These are phyloP conservation scores for Phytophthora kernoviae DNA, from an alignment of 352 stramenopile species.

Conservation along the genomic window DNA sequence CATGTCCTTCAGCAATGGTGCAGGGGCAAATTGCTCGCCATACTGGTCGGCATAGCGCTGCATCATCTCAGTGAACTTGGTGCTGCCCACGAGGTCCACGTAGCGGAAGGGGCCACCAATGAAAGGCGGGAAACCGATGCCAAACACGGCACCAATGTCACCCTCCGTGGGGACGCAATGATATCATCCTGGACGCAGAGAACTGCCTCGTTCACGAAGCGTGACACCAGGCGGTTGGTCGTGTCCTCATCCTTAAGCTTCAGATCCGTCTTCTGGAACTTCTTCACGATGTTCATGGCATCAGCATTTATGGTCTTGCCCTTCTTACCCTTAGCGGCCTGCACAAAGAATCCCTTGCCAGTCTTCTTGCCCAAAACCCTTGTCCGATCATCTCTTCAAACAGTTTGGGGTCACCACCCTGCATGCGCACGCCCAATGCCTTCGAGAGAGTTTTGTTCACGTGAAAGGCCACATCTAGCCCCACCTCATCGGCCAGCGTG, in stretches of 20 bases:
- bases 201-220: constrained; percentile 98
- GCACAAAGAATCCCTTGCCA: constrained; percentile 98
- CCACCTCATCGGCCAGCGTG: constrained; percentile 97
- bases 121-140: constrained; percentile 98
- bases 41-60: constrained; percentile 95
- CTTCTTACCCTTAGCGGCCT: constrained; percentile 92
- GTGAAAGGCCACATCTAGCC: constrained; percentile 96
- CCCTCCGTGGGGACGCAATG: constrained; percentile 95
- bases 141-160: constrained; percentile 99
- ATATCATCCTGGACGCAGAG: constrained; percentile 98
- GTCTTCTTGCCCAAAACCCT: constrained; percentile 97
- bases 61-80: constrained; percentile 97
- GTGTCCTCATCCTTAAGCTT: constrained; percentile 86
- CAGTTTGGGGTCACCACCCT: constrained; percentile 88
- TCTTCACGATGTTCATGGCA: constrained; percentile 80
- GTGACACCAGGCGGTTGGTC: constrained; percentile 94
- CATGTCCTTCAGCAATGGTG: constrained; percentile 96
- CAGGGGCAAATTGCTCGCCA: constrained; percentile 96
- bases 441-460: constrained; percentile 93
- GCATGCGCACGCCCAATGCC: constrained; percentile 96
- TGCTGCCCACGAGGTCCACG: constrained; percentile 93
- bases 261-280: constrained; percentile 76
- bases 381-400: constrained; percentile 97
- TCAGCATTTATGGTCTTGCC: constrained; percentile 87
- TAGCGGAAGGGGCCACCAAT: constrained; percentile 97